Evolutionary conservation across 1,139 yeast species (phyloP).

Genomic region (Yamadazyma atlantica): DNA sequence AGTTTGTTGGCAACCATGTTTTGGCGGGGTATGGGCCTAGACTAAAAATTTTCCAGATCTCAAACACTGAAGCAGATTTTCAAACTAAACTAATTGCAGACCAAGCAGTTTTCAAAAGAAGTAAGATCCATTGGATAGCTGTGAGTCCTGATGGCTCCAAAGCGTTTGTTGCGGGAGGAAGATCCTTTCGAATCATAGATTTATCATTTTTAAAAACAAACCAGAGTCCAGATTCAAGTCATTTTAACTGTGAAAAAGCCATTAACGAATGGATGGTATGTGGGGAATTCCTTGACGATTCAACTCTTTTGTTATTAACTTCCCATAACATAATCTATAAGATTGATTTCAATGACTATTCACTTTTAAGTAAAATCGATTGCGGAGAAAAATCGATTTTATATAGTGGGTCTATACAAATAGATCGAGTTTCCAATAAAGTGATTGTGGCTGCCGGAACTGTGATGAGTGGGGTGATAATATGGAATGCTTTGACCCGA

Average conservation of each 20-base stretch:
- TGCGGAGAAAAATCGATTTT: conserved; percentile 79
- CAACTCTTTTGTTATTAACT: conserved; percentile 55
- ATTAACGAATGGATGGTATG: conserved; percentile 78
- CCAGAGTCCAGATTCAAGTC: too few species aligned
- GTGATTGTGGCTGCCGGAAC: conserved; percentile 81
- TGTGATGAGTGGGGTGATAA: conserved; percentile 80
- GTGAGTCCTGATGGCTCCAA: conserved; percentile 27
- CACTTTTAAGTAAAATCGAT: conserved; percentile 40
- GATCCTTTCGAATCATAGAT: conserved; percentile 55
- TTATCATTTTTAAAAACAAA: neutral
- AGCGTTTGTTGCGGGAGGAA: conserved; percentile 67
- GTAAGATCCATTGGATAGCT: conserved; percentile 77
- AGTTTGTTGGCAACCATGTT: conserved; percentile 39
- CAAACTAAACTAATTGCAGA: conserved; percentile 21
- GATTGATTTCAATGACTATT: conserved; percentile 31
- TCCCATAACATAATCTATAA: conserved; percentile 75
- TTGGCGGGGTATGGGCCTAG: conserved; percentile 78
- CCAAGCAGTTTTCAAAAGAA: conserved; percentile 56
- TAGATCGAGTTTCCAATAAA: conserved; percentile 31
- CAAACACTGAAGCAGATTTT: conserved; percentile 29
- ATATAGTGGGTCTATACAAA: conserved; percentile 77
- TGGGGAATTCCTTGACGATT: conserved; percentile 46
- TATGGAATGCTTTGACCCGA: conserved; percentile 63
- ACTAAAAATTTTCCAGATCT: conserved; percentile 52
- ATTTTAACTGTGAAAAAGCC: too few species aligned